These are phyloP conservation scores for Agrocybe pediades DNA, from an alignment of 768 basidiomycete species.

Conservation along the genomic window DNA sequence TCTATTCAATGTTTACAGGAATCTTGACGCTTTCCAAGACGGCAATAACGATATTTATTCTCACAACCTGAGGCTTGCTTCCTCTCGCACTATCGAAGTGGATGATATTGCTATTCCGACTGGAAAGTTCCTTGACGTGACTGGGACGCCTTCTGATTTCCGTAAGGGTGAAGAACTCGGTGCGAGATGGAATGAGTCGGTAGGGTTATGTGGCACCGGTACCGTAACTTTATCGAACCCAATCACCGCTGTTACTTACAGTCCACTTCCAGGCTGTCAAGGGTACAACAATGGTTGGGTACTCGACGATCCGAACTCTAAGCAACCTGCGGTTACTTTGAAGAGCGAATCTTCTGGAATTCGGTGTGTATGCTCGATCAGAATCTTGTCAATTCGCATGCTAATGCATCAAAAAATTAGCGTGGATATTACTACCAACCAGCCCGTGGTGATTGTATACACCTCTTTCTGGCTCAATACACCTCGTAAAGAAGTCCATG, in stretches of 20 bases:
- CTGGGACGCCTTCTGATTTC: slow-evolving; percentile 44
- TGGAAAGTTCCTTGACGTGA: slow-evolving; percentile 31
- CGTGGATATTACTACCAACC: slow-evolving; percentile 50
- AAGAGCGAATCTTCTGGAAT: slow-evolving; percentile 54
- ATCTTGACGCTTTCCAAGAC: slow-evolving; percentile 53
- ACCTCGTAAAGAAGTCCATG: slow-evolving; percentile 48
- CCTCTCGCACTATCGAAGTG: slow-evolving; percentile 38
- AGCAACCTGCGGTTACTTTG: slow-evolving; percentile 35
- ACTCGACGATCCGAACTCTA: slow-evolving; percentile 37
- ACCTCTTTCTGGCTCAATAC: slow-evolving; percentile 47
- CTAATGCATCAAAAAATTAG: slow-evolving; percentile 23
- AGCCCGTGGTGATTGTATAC: slow-evolving; percentile 54
- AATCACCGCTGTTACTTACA: background rate
- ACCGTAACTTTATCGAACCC: background rate
- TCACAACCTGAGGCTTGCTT: slow-evolving; percentile 30
- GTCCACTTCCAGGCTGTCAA: slow-evolving; percentile 35
- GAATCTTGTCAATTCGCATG: background rate
- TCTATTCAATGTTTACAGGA: slow-evolving; percentile 30
- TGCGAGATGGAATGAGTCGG: slow-evolving; percentile 33
- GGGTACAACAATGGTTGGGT: slow-evolving; percentile 56
- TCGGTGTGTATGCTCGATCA: slow-evolving; percentile 30
- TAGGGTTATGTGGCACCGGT: slow-evolving; percentile 30
- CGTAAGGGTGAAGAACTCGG: slow-evolving; percentile 31
- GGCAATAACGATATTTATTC: slow-evolving; percentile 34
- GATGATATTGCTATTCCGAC: slow-evolving; percentile 41